Conservation (phyloP, 225 moss, liverwort and hornwort species). For the Marchantia paleacea region DNA sequence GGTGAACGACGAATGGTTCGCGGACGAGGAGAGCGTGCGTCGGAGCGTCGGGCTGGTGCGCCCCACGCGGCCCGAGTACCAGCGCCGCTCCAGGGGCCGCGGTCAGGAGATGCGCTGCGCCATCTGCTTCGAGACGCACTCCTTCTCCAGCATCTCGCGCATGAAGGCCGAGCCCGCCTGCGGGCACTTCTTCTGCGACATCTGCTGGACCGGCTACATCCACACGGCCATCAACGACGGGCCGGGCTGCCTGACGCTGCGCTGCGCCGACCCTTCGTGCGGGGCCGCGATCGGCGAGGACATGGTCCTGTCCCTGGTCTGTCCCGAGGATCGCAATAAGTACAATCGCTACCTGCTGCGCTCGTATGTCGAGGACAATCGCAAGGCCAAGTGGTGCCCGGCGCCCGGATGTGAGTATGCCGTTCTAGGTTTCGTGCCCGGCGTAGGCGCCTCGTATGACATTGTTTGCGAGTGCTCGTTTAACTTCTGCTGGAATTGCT, state of each 20-base stretch:
- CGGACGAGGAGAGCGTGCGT: constrained; percentile 87
- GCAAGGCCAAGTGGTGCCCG: constrained; percentile 98
- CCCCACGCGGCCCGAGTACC: constrained; percentile 41
- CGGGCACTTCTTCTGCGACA: constrained; percentile 92
- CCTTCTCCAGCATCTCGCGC: constrained; percentile 67
- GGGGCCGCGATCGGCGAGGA: constrained; percentile 92
- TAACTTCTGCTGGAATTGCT: constrained; percentile 95
- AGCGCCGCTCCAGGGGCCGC: constrained; percentile 33
- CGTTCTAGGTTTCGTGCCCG: constrained; percentile 73
- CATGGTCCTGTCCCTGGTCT: constrained; percentile 84
- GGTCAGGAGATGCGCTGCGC: constrained; percentile 70
- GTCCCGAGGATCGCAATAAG: constrained; percentile 68
- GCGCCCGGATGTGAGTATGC: constrained; percentile 99
- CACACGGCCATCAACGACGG: constrained; percentile 98
- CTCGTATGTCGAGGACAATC: constrained; percentile 95
- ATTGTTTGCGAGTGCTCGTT: constrained; percentile 92
- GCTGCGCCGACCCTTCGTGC: constrained; percentile 96
- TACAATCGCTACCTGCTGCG: constrained; percentile 84
- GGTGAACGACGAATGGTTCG: constrained; percentile 98
- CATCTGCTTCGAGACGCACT: constrained; percentile 83
- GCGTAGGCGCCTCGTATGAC: constrained; percentile 71
- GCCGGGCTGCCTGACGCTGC: constrained; percentile 89
- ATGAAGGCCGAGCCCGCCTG: constrained; percentile 84
- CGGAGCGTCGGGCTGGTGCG: constrained; percentile 65
- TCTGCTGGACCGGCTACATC: constrained; percentile 96